Conservation (phyloP, 78 protist species). For the Dictyostelium discoideum region DNA sequence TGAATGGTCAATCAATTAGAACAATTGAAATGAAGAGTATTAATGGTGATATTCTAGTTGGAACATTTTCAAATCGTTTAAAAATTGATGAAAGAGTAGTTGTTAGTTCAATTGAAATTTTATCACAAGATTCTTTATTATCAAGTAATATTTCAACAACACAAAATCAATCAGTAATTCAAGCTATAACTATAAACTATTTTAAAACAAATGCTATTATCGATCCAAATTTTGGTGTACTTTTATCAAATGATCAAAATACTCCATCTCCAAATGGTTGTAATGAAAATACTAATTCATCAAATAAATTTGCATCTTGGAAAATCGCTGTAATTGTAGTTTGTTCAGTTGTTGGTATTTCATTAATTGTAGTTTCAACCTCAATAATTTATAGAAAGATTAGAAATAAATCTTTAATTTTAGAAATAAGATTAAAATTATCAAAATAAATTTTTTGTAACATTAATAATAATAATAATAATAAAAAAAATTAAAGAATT, state of each 20-base stretch:
- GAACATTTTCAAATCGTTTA: constrained; percentile 31
- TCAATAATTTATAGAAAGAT: neutral
- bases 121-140: neutral
- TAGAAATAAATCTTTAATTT: neutral
- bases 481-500: neutral
- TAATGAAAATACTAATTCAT: neutral
- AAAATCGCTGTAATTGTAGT: neutral
- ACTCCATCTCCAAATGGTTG: neutral
- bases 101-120: neutral
- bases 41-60: neutral
- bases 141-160: neutral
- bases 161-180: neutral
- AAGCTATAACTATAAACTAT: neutral
- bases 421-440: neutral
- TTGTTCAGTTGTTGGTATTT: neutral
- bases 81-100: neutral
- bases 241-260: neutral
- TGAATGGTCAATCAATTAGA: constrained; percentile 14
- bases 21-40: neutral
- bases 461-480: neutral
- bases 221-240: constrained; percentile 18
- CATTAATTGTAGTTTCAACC: neutral
- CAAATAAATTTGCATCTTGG: neutral
- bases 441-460: neutral
- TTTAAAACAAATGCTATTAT: neutral